Evolutionary conservation across 2,329 filamentous ascomycete species (phyloP).

Genomic region (Ceratocystis cubensis): DNA sequence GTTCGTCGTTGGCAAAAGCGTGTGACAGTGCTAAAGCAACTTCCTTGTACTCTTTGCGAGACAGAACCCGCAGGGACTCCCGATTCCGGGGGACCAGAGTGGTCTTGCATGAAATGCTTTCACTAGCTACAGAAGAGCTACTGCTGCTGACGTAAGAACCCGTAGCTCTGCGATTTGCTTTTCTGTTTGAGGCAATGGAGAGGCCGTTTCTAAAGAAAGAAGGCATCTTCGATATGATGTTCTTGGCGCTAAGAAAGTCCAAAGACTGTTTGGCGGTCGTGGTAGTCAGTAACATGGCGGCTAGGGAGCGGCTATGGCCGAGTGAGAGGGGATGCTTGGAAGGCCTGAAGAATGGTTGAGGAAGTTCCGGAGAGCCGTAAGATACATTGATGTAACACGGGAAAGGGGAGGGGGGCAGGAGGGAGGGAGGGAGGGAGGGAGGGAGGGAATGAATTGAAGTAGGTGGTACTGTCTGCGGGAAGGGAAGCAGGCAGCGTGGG

Average conservation of each 20-base stretch:
- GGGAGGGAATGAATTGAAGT: not conserved
- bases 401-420: not conserved
- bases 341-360: not conserved
- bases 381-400: not conserved
- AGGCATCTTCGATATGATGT: conserved; percentile 3
- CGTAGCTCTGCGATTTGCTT: conserved; percentile 34
- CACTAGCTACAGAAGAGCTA: not conserved
- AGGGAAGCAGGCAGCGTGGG: not conserved
- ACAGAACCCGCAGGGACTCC: conserved; percentile 31
- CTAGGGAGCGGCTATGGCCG: not conserved
- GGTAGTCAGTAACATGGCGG: not conserved
- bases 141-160: conserved; percentile 10
- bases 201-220: conserved; percentile 8
- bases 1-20: conserved; percentile 63
- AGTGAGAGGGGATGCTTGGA: not conserved
- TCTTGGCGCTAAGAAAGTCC: not conserved
- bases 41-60: conserved; percentile 54
- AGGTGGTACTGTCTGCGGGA: not conserved
- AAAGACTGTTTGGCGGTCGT: not conserved
- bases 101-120: not conserved
- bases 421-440: not conserved
- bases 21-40: conserved; percentile 61
- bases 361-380: not conserved
- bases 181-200: conserved; percentile 24
- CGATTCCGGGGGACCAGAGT: conserved; percentile 40